Conservation (phyloP, 139 green algal genomes). For the Micromonas commoda region DNA sequence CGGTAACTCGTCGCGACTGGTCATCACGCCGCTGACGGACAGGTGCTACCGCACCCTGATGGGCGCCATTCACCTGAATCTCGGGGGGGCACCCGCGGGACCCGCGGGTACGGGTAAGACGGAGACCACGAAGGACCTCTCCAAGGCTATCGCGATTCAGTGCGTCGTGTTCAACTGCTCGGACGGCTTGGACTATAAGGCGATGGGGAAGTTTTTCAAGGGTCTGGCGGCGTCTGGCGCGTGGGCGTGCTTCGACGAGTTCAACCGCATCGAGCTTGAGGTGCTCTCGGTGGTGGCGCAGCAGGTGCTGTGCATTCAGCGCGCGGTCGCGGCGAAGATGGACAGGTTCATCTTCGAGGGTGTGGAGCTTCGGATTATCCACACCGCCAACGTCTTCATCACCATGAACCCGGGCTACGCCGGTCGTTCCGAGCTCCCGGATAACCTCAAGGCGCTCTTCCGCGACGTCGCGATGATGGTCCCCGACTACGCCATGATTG, state of each 20-base stretch:
- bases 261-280: constrained; percentile 84
- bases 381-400: constrained; percentile 72
- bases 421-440: constrained; percentile 56
- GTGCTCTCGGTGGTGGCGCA: constrained; percentile 75
- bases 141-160: constrained; percentile 68
- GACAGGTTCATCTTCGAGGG: constrained; percentile 69
- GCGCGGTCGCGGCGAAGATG: constrained; percentile 72
- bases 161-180: constrained; percentile 85
- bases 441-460: constrained; percentile 70
- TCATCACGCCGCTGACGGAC: constrained; percentile 50
- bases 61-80: constrained; percentile 63
- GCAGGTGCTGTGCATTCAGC: constrained; percentile 68
- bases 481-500: constrained; percentile 78
- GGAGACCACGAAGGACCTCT: constrained; percentile 69
- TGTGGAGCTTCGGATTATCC: constrained; percentile 67
- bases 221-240: constrained; percentile 71
- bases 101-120: constrained; percentile 75
- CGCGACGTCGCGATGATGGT: constrained; percentile 83
- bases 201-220: constrained; percentile 76
- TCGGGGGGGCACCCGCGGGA: constrained; percentile 62
- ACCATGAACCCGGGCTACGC: constrained; percentile 85
- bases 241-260: constrained; percentile 80
- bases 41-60: constrained; percentile 75
- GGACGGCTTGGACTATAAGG: constrained; percentile 75
- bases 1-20: constrained; percentile 44